A percentile compares a stretch with the other conserved stretches of the same genome.
These are phyloP conservation scores for Firmiana major DNA, from an alignment of 345 rosid genomes.

Conservation along the genomic window DNA sequence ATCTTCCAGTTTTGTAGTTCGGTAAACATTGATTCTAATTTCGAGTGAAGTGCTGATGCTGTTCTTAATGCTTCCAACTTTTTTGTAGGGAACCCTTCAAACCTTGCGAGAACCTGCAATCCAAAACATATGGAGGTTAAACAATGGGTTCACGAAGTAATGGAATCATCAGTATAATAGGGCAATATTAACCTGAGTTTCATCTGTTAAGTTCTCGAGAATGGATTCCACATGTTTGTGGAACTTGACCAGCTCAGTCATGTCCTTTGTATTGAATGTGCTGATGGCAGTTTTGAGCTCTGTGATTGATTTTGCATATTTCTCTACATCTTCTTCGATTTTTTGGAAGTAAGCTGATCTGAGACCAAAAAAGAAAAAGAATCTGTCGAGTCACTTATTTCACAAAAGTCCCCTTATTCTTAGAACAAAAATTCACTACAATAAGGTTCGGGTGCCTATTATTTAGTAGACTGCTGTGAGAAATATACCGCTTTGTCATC, in stretches of 20 bases:
- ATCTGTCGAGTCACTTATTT: neutral
- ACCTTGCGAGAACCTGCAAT: conserved; percentile 71
- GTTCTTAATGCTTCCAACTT: conserved; percentile 82
- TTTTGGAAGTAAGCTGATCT: conserved; percentile 90
- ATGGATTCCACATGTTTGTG: conserved; percentile 68
- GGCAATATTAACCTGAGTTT: conserved; percentile 58
- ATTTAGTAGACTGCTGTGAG: neutral
- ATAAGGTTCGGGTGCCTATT: neutral
- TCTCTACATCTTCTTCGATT: conserved; percentile 79
- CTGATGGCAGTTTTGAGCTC: conserved; percentile 51
- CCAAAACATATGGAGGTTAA: conserved; percentile 5
- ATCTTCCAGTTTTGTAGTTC: conserved; percentile 69
- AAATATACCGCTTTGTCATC: conserved; percentile 70
- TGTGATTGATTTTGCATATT: conserved; percentile 46
- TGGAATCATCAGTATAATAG: neutral
- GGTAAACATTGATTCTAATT: conserved; percentile 44
- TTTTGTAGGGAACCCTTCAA: conserved; percentile 87
- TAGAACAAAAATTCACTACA: neutral
- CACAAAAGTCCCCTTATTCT: neutral
- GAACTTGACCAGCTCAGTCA: conserved; percentile 67
- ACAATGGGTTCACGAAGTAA: neutral
- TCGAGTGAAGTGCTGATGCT: conserved; percentile 57
- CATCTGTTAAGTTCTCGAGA: conserved; percentile 84
- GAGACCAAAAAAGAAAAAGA: neutral
- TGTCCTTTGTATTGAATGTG: conserved; percentile 72